Evolutionary conservation across 2,329 filamentous ascomycete species (phyloP).

Genomic region (Aspergillus sp.): DNA sequence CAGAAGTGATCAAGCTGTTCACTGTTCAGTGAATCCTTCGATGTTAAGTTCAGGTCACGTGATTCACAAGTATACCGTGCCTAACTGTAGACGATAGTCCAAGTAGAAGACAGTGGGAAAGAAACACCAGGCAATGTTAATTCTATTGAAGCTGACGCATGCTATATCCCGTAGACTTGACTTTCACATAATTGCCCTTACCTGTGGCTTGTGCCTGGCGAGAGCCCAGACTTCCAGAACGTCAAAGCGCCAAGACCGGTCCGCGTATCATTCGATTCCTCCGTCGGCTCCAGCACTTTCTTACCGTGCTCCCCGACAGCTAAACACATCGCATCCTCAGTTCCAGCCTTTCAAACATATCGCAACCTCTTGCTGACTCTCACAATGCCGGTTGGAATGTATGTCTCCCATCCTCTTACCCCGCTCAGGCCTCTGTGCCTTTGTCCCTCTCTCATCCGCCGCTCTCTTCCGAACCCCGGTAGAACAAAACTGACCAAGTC

Average conservation of each 20-base stretch:
- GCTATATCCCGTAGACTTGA: not conserved
- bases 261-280: slow-evolving; percentile 1
- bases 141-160: not conserved
- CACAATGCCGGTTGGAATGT: slow-evolving; percentile 19
- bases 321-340: not conserved
- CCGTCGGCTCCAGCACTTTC: not conserved
- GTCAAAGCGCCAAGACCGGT: slow-evolving; percentile 4
- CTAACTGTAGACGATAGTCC: not conserved
- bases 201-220: not conserved
- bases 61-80: not conserved
- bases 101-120: not conserved
- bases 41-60: not conserved
- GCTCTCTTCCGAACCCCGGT: not conserved
- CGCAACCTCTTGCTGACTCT: not conserved
- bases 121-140: not conserved
- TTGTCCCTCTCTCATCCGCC: not conserved
- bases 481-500: slow-evolving; percentile 4
- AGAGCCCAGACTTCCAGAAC: not conserved
- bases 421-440: not conserved
- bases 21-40: not conserved
- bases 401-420: slow-evolving; percentile 1
- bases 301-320: not conserved
- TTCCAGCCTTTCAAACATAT: not conserved
- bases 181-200: not conserved
- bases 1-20: not conserved